A percentile compares a stretch with the other conserved stretches of the same genome.
Evolutionary conservation across 2,329 filamentous ascomycete species (phyloP).

Genomic region (Trichoderma atroviride): DNA sequence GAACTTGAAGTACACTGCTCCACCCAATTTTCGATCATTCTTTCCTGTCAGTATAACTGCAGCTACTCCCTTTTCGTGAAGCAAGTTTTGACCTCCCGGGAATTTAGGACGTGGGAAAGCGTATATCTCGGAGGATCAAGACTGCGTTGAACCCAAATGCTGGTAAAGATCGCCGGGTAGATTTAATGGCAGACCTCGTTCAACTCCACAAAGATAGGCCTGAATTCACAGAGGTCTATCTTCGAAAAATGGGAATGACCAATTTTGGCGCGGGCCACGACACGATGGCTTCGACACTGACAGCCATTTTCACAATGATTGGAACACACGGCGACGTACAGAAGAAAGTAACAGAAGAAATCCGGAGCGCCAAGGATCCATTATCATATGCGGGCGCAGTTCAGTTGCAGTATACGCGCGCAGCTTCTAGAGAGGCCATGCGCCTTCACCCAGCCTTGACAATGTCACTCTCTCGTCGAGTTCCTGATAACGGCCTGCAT

Average conservation of each 20-base stretch:
- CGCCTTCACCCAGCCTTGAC: constrained; percentile 54
- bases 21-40: constrained; percentile 50
- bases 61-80: neutral
- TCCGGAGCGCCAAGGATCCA: constrained; percentile 31
- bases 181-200: constrained; percentile 52
- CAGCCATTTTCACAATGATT: constrained; percentile 52
- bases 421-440: constrained; percentile 55
- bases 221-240: constrained; percentile 51
- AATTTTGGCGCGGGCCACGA: constrained; percentile 61
- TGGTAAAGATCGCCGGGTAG: constrained; percentile 39
- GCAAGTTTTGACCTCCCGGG: neutral
- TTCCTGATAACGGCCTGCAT: constrained; percentile 42
- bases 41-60: constrained; percentile 47
- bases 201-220: constrained; percentile 49
- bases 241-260: constrained; percentile 55
- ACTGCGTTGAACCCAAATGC: constrained; percentile 35
- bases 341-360: constrained; percentile 39
- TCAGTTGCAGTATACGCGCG: constrained; percentile 44
- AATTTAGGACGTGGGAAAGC: constrained; percentile 40
- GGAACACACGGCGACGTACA: constrained; percentile 44
- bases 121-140: constrained; percentile 42
- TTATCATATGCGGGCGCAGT: constrained; percentile 32
- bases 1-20: constrained; percentile 50
- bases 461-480: constrained; percentile 54
- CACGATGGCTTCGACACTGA: constrained; percentile 56